Base-by-base conservation (phyloP, 2,329 filamentous ascomycete genomes). In the Penicillium expansum region DNA sequence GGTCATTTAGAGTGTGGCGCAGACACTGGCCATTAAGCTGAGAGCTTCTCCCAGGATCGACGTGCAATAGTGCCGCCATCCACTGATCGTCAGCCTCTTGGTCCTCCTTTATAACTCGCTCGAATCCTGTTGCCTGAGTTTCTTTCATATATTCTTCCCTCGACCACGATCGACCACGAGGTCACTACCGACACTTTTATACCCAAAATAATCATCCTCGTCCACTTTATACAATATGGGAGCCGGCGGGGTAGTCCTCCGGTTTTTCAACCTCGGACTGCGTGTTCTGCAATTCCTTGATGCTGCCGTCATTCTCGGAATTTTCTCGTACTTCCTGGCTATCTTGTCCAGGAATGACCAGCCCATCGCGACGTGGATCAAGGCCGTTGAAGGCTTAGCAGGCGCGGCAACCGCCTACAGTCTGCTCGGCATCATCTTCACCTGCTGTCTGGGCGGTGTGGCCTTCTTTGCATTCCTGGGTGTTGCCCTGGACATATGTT, bases 321-420 rank as follows among this genome's bases (percentile, higher is more conserved):
- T 94, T 68, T 92, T 88, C 80, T 87, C 86, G 48, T 96, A 95
- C 81, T 95, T 92, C 81, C 84, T 97, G 48, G 85, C 88, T 9
- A 83, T 88, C 9, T 83, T 92, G 14, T 73, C 83, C 60, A 84
- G 87, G 67, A 85, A 91, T 75, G 67, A 86, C 64, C 73, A 87
- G 14, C 56, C 69, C 56, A 92, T 92, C 63, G 79, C 82, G 18
- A 84, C 75, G 64, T 87, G 83, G 77, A 77, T 88, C 58, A 86
- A 87, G 55, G 90, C 90, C 29, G 89, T 94, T 55, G 86, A 87
- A 68, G 91, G 90, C 61, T 86, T 97, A 57, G 83, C 90, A 0
- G 92, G 92, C 49, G 82, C 82, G 1, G 90, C 86, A 2, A 83
- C 87, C 0, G 71, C 95, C 9, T 97, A 96, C 79, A 86, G 86